Base-by-base conservation (phyloP, 164 flowering plant genomes). In the Vitis riparia region DNA sequence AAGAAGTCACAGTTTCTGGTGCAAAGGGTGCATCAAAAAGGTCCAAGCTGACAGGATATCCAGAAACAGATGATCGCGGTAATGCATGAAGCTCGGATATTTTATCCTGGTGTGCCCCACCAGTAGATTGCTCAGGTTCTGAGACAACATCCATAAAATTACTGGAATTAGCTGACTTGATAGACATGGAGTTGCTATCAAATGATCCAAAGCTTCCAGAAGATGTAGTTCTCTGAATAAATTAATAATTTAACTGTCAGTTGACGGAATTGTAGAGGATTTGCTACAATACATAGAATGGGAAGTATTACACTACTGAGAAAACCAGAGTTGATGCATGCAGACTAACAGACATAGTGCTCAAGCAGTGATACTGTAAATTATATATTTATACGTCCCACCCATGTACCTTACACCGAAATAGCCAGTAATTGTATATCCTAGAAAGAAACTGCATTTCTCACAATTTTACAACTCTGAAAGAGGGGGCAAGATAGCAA, bases 221-320 rank as follows among this genome's bases (percentile, higher is more conserved):
- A 49, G 97, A 89, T 72, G 68, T 71, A 49, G 88, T 84, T 85
- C 94, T 87, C 98, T 94, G 90, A 56, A 78, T 48, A 71, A 69
- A 73, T 49, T 51, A 65, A 68, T 57, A 67, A 73, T 16, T 57
- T 29, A 12, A 37, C 3, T 2, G 19, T 58, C 44, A 71, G 62
- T 3, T 48, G 15, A 19, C 0, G 0, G 27, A 23, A 23, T 23
- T 23, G 44, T 37, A 37, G 44, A 37, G 5, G 44, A 37, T 37
- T 37, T 37, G 44, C 7, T 50, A 0, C 9, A 68, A 68, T 51
- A 50, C 3, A 14, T 32, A 4, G 0, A 61, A 23, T 9, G 5
- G 37, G 64, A 61, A 3, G 1, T 5, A 56, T 13, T 29, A 51
- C 30, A 27, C 12, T 56, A 50, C 50, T 0, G 19, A n/a, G 62